Percentiles rank a stretch among this genome's conserved stretches.
phyloP scores from a whole-genome alignment of 2,329 filamentous ascomycete genomes.

The Aspergillus sp. region DNA sequence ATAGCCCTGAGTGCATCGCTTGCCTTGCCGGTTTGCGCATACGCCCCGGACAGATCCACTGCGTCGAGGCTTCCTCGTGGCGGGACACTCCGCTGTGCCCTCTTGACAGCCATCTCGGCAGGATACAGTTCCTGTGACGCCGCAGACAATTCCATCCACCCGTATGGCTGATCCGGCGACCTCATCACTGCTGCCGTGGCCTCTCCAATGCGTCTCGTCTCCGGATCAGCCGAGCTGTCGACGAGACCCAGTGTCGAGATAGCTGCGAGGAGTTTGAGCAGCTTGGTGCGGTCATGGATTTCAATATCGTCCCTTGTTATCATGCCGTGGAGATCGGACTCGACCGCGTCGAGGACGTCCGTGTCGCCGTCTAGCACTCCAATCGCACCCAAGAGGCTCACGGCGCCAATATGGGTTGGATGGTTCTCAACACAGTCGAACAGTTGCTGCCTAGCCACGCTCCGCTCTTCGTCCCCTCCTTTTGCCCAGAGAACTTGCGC shows the following conservation, averaged over 20 bases:
- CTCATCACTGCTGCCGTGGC: slow-evolving; percentile 71
- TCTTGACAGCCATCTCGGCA: slow-evolving; percentile 70
- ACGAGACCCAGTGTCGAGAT: slow-evolving; percentile 53
- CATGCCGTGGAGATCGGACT: slow-evolving; percentile 64
- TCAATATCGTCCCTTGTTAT: slow-evolving; percentile 58
- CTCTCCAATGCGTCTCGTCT: slow-evolving; percentile 51
- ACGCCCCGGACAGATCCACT: slow-evolving; percentile 60
- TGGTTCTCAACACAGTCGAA: slow-evolving; percentile 69
- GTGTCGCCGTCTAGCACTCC: slow-evolving; percentile 70
- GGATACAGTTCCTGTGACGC: slow-evolving; percentile 45
- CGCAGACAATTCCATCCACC: slow-evolving; percentile 68
- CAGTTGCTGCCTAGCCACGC: slow-evolving; percentile 67
- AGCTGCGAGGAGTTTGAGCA: slow-evolving; percentile 66
- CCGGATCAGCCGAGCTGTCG: slow-evolving; percentile 29
- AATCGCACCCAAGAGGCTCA: slow-evolving; percentile 74
- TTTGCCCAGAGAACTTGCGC: slow-evolving; percentile 92
- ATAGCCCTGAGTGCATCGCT: slow-evolving; percentile 69
- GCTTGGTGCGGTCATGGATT: slow-evolving; percentile 54
- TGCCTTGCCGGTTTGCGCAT: slow-evolving; percentile 60
- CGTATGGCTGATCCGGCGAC: slow-evolving; percentile 65
- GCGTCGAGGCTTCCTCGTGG: slow-evolving; percentile 61
- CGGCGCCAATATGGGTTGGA: slow-evolving; percentile 66
- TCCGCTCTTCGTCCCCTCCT: slow-evolving; percentile 62
- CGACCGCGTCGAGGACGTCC: slow-evolving; percentile 71
- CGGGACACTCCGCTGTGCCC: slow-evolving; percentile 65